Conservation (phyloP, 1,284 basidiomycete genomes). For the Apiotrichum porosum region DNA sequence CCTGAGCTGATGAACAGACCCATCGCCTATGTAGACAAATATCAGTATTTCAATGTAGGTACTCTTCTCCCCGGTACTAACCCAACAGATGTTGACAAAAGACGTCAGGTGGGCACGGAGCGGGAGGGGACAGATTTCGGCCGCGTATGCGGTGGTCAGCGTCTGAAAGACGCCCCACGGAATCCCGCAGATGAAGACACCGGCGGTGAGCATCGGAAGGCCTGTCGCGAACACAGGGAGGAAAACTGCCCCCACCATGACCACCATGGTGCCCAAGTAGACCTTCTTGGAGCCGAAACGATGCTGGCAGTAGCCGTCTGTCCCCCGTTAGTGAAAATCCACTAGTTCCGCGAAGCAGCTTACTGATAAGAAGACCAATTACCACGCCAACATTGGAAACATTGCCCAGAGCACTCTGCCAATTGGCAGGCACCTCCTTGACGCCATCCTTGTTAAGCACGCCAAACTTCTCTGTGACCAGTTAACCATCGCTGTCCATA, state of each 20-base stretch:
- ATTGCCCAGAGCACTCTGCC: constrained; percentile 2
- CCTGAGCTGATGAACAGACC: constrained; percentile 41
- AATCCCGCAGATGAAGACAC: constrained; percentile 14
- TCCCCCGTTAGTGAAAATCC: too few relatives aligned
- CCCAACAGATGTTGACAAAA: constrained; percentile 50
- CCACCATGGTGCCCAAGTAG: constrained; percentile 33
- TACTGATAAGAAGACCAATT: not conserved
- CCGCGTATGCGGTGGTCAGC: constrained; percentile 51
- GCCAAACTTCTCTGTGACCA: not conserved
- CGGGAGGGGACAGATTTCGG: constrained; percentile 50
- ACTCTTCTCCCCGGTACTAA: constrained; percentile 24
- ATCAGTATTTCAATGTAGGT: not conserved
- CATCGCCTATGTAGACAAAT: constrained; percentile 47
- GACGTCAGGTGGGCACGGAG: constrained; percentile 1
- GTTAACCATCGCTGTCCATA: too few relatives aligned
- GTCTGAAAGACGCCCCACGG: constrained; percentile 51
- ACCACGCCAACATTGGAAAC: constrained; percentile 3
- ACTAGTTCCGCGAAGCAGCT: not conserved
- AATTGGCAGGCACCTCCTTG: constrained; percentile 1
- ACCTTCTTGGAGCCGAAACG: constrained; percentile 40
- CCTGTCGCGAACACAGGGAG: constrained; percentile 46
- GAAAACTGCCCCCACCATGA: constrained; percentile 42
- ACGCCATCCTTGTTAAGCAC: not conserved
- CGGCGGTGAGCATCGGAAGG: constrained; percentile 42
- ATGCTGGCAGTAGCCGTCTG: constrained; percentile 33